Conservation (phyloP, 2,329 filamentous ascomycete species). For the Alternaria sp. region DNA sequence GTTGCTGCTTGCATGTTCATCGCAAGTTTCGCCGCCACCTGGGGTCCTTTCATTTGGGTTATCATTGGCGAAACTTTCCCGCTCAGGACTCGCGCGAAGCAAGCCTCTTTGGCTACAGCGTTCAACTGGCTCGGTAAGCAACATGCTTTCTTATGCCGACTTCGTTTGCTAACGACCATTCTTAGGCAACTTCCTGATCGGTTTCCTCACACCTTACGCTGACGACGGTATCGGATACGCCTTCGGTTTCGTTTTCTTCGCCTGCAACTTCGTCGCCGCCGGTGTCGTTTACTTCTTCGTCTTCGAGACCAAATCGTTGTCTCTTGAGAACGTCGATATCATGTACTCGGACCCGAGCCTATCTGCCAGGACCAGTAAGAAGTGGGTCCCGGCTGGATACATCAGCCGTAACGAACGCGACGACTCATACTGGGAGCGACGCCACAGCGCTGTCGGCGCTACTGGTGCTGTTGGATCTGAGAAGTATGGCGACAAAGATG, state of each 20-base stretch:
- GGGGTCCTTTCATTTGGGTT: conserved; percentile 63
- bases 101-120: conserved; percentile 41
- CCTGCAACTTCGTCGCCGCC: conserved; percentile 41
- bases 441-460: conserved; percentile 25
- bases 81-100: conserved; percentile 43
- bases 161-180: conserved; percentile 23
- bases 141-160: neutral
- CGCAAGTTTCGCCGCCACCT: conserved; percentile 71
- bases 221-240: conserved; percentile 42
- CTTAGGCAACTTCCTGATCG: conserved; percentile 47
- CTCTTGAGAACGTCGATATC: conserved; percentile 45
- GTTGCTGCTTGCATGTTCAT: conserved; percentile 78
- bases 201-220: conserved; percentile 44
- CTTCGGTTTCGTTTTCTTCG: conserved; percentile 46
- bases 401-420: conserved; percentile 39
- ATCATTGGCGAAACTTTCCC: conserved; percentile 48
- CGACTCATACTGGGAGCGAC: conserved; percentile 33
- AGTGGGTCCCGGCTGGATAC: conserved; percentile 44
- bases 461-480: conserved; percentile 12
- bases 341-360: conserved; percentile 42
- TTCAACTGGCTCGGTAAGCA: conserved; percentile 40
- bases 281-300: conserved; percentile 44
- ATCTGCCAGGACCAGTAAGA: conserved; percentile 39
- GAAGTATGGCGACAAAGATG: conserved; percentile 27
- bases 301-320: conserved; percentile 42